Conservation (phyloP, 805 yeast species). For the Pichia exigua region DNA sequence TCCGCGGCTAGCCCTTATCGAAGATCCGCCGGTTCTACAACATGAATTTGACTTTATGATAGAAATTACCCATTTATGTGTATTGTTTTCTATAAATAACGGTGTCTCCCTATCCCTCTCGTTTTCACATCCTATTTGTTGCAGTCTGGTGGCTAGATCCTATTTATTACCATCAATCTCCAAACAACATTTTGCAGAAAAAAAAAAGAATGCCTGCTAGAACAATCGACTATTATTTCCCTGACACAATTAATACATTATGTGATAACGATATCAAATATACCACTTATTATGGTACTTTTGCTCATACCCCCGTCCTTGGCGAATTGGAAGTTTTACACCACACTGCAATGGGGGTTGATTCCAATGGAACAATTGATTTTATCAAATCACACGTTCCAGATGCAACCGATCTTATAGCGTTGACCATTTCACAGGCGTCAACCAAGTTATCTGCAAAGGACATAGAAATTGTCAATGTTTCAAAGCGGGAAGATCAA, state of each 20-base stretch:
- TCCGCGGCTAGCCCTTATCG: background rate
- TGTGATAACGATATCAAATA: slow-evolving; percentile 14
- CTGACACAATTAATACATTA: slow-evolving; percentile 13
- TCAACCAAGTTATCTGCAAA: slow-evolving; percentile 12
- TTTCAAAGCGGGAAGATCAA: slow-evolving; percentile 30
- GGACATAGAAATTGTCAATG: slow-evolving; percentile 27
- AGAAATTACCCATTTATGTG: too few species aligned
- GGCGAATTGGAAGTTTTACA: slow-evolving; percentile 49
- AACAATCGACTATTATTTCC: slow-evolving; percentile 6
- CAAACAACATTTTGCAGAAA: background rate
- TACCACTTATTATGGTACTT: slow-evolving; percentile 58
- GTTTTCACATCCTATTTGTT: background rate
- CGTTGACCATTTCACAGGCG: slow-evolving; percentile 6
- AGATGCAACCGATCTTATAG: background rate
- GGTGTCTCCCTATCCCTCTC: too few species aligned
- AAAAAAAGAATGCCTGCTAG: slow-evolving; percentile 13
- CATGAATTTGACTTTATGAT: too few species aligned
- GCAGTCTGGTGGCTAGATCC: too few species aligned
- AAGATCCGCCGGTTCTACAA: too few species aligned
- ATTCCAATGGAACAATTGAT: slow-evolving; percentile 44
- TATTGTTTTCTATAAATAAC: too few species aligned
- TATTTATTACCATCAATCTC: too few species aligned
- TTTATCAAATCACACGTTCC: slow-evolving; percentile 21
- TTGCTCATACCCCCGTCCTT: slow-evolving; percentile 62
- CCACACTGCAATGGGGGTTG: slow-evolving; percentile 58